Conservation (phyloP, 768 basidiomycete genomes). For the Mycena latifolia region DNA sequence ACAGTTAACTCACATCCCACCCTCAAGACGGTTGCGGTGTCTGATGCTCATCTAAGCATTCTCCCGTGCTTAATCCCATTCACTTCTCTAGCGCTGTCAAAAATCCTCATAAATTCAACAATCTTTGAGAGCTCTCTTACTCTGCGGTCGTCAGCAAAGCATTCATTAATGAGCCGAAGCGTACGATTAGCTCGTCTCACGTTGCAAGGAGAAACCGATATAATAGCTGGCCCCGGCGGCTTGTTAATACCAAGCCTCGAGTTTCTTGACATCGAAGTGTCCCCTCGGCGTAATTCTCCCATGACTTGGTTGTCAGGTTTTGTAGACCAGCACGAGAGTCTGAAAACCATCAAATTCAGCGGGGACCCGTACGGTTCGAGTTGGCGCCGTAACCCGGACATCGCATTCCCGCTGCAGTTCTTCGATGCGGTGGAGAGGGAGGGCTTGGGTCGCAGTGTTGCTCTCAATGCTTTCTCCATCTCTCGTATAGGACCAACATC, state of each 20-base stretch:
- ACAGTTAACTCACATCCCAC: constrained; percentile 1
- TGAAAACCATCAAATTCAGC: constrained; percentile 6
- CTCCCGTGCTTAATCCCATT: background rate
- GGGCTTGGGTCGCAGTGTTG: background rate
- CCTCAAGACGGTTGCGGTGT: background rate
- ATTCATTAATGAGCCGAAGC: background rate
- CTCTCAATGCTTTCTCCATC: constrained; percentile 11
- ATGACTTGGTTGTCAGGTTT: constrained; percentile 21
- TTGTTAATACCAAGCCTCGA: constrained; percentile 10
- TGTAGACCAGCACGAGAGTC: constrained; percentile 1
- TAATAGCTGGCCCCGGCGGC: constrained; percentile 1
- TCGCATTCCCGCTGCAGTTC: constrained; percentile 5
- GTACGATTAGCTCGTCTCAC: background rate
- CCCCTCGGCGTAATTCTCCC: background rate
- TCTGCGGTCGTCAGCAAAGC: background rate
- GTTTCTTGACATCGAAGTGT: background rate
- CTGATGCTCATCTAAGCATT: background rate
- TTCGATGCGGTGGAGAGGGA: constrained; percentile 7
- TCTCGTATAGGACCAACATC: background rate
- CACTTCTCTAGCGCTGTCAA: constrained; percentile 9
- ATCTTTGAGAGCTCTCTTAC: background rate
- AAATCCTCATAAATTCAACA: constrained; percentile 1
- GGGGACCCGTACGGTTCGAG: background rate
- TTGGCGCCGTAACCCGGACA: constrained; percentile 6
- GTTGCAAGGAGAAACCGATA: background rate